Evolutionary conservation across 306 rosid genomes (phyloP).

Genomic region (Potentilla sterilis): DNA sequence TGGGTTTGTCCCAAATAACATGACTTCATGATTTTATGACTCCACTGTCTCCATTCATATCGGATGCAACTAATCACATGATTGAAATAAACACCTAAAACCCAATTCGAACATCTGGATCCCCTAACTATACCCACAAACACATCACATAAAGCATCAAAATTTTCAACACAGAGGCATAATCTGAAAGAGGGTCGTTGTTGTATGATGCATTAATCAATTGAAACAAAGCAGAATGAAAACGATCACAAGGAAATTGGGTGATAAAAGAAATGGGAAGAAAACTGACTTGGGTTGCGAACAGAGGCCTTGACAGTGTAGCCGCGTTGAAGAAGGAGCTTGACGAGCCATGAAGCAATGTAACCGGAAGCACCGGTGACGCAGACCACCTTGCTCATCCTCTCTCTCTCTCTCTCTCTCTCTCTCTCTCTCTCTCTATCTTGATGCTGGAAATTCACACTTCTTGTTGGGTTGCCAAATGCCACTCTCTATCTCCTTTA

Average conservation of each 20-base stretch:
- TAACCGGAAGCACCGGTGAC: conserved; percentile 59
- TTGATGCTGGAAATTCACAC: not conserved
- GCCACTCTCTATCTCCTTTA: not conserved
- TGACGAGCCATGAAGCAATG: conserved; percentile 58
- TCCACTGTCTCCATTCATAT: not conserved
- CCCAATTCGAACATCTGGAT: not conserved
- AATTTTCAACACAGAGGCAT: not conserved
- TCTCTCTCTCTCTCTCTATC: too few relatives aligned
- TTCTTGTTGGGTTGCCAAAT: not conserved
- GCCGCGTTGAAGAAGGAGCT: conserved; percentile 48
- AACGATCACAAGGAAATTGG: not conserved
- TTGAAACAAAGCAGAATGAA: not conserved
- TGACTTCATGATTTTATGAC: not conserved
- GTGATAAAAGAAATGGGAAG: not conserved
- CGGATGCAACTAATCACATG: not conserved
- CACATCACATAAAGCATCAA: conserved; percentile 10
- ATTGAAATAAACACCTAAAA: not conserved
- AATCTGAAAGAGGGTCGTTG: conserved; percentile 7
- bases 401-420: conserved; percentile 26
- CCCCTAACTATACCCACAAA: not conserved
- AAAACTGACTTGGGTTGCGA: conserved; percentile 41
- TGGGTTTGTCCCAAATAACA: not conserved
- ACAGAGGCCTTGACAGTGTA: conserved; percentile 54
- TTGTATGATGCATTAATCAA: not conserved
- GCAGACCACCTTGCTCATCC: conserved; percentile 37